Evolutionary conservation across 1,139 yeast species (phyloP).

Genomic region (Yamadazyma dendronema): DNA sequence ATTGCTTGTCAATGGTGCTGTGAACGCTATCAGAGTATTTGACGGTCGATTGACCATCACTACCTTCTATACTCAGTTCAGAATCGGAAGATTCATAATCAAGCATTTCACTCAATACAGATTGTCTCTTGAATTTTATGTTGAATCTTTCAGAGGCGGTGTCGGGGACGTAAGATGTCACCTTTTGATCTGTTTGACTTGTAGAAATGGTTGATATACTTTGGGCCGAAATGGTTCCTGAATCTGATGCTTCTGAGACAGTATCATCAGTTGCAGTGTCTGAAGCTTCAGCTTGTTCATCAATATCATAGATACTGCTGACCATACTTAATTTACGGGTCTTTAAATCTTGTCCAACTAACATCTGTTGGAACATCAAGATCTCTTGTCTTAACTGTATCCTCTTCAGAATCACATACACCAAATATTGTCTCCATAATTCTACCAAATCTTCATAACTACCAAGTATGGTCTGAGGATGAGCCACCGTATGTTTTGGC

Average conservation of each 20-base stretch:
- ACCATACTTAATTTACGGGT: constrained; percentile 9
- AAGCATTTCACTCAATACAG: constrained; percentile 47
- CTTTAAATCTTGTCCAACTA: constrained; percentile 17
- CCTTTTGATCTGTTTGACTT: constrained; percentile 8
- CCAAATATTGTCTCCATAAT: constrained; percentile 40
- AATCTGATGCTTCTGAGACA: constrained; percentile 5
- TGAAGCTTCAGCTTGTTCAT: constrained; percentile 3
- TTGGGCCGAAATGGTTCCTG: constrained; percentile 8
- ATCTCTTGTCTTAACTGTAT: constrained; percentile 46
- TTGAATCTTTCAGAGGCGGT: constrained; percentile 24
- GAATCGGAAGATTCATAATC: constrained; percentile 34
- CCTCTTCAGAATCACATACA: constrained; percentile 36
- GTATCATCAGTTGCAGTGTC: constrained; percentile 3
- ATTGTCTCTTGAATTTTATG: constrained; percentile 32
- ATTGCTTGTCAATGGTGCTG: constrained; percentile 17
- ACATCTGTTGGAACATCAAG: constrained; percentile 30
- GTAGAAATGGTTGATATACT: constrained; percentile 2
- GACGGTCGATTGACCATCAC: constrained; percentile 2
- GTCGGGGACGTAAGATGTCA: constrained; percentile 13
- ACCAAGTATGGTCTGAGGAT: constrained; percentile 8
- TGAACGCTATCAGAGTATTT: background rate
- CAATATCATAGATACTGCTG: constrained; percentile 10
- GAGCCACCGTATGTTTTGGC: constrained; percentile 20
- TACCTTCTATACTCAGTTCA: constrained; percentile 9
- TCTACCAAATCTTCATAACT: constrained; percentile 20